Conservation (phyloP, 345 rosid genomes). For the Euphorbia tirucalli region DNA sequence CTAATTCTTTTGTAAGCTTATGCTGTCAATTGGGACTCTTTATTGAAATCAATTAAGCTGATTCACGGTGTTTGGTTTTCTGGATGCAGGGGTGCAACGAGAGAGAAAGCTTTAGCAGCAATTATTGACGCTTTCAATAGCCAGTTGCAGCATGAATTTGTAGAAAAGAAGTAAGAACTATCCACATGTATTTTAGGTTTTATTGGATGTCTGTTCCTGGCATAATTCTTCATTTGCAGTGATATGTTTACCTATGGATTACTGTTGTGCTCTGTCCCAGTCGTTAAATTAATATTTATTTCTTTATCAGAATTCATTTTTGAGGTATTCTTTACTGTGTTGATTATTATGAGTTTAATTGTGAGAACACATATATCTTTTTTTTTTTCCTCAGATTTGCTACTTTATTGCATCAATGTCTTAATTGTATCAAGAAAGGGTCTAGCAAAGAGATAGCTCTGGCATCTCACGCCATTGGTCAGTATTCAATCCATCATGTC, state of each 20-base stretch:
- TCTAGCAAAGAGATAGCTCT: conserved; percentile 66
- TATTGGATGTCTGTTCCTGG: not conserved
- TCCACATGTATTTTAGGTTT: not conserved
- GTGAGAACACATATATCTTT: too few relatives aligned
- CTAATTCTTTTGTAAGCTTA: not conserved
- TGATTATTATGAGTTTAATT: too few relatives aligned
- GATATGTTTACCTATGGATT: not conserved
- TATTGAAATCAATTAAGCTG: conserved; percentile 1
- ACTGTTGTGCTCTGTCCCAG: not conserved
- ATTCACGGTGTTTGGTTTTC: conserved; percentile 16
- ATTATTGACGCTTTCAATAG: conserved; percentile 71
- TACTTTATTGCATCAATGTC: conserved; percentile 73
- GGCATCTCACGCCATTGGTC: conserved; percentile 74
- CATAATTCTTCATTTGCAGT: not conserved
- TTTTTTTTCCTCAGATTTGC: conserved; percentile 51
- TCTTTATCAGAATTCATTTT: not conserved
- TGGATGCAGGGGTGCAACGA: conserved; percentile 65
- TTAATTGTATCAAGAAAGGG: conserved; percentile 66
- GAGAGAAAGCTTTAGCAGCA: conserved; percentile 71
- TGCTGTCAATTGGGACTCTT: not conserved
- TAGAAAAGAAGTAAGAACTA: conserved; percentile 69
- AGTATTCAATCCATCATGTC: conserved; percentile 18
- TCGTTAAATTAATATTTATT: too few relatives aligned
- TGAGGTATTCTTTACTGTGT: not conserved
- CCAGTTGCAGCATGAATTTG: conserved; percentile 67